Conservation (phyloP, 805 yeast species). For the Candida silvicultrix region DNA sequence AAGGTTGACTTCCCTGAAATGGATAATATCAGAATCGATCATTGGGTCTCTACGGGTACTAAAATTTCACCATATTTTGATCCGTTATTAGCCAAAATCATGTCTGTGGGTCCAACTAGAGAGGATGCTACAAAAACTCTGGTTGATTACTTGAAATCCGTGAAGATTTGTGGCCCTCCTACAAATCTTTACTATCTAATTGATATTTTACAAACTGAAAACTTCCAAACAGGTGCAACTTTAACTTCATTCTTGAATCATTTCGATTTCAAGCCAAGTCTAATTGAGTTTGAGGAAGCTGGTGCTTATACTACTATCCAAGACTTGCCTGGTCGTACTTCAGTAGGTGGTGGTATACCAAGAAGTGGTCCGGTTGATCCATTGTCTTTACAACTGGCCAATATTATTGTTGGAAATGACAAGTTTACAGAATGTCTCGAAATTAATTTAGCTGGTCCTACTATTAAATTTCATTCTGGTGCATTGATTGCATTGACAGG, state of each 20-base stretch:
- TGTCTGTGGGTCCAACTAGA: slow-evolving; percentile 22
- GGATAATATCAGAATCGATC: slow-evolving; percentile 18
- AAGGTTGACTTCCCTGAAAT: slow-evolving; percentile 13
- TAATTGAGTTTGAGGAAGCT: slow-evolving; percentile 25
- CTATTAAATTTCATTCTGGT: slow-evolving; percentile 19
- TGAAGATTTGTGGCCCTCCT: slow-evolving; percentile 22
- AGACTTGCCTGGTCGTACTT: slow-evolving; percentile 35
- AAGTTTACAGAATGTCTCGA: slow-evolving; percentile 17
- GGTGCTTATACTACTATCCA: slow-evolving; percentile 51
- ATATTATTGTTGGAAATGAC: slow-evolving; percentile 21
- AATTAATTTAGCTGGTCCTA: slow-evolving; percentile 23
- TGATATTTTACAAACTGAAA: slow-evolving; percentile 12
- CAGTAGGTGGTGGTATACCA: slow-evolving; percentile 22
- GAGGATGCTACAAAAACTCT: slow-evolving; percentile 13
- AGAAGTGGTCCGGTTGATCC: slow-evolving; percentile 22
- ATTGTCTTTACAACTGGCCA: slow-evolving; percentile 21
- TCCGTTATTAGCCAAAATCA: slow-evolving; percentile 24
- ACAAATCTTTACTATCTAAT: slow-evolving; percentile 21
- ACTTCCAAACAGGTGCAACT: slow-evolving; percentile 14
- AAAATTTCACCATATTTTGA: slow-evolving; percentile 26
- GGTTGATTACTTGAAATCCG: slow-evolving; percentile 13
- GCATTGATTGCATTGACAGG: slow-evolving; percentile 21
- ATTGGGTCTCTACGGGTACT: slow-evolving; percentile 22
- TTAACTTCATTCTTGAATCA: slow-evolving; percentile 16
- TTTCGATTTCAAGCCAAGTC: slow-evolving; percentile 16